Evolutionary conservation across 78 protist genomes (phyloP).

Genomic region (Thecamonas trahens): DNA sequence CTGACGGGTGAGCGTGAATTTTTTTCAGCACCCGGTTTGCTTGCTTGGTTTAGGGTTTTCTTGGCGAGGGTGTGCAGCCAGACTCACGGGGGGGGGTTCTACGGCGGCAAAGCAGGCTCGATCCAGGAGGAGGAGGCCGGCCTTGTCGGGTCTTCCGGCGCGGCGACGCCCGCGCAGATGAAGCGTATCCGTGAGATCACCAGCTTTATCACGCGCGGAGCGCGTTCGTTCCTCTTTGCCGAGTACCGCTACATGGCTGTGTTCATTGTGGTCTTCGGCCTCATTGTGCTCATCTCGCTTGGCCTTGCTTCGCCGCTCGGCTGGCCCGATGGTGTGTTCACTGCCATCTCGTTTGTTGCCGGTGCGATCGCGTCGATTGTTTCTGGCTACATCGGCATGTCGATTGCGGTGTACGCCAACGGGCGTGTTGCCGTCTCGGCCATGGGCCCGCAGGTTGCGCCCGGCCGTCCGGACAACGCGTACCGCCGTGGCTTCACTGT

Average conservation of each 20-base stretch:
- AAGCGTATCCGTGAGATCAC: background rate
- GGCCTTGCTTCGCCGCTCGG: background rate
- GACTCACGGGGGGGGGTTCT: too few relatives aligned
- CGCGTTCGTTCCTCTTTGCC: background rate
- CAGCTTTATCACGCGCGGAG: background rate
- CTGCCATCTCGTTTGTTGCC: constrained; percentile 23
- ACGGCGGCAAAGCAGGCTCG: too few relatives aligned
- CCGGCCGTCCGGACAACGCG: background rate
- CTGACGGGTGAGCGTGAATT: too few relatives aligned
- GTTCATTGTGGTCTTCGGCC: background rate
- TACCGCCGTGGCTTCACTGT: background rate
- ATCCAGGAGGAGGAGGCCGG: too few relatives aligned
- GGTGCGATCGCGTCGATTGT: constrained; percentile 49
- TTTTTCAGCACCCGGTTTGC: too few relatives aligned
- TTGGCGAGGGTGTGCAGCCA: too few relatives aligned
- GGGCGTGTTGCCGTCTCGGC: constrained; percentile 32
- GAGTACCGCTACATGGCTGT: background rate
- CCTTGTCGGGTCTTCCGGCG: too few relatives aligned
- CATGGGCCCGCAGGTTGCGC: background rate
- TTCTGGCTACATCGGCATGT: constrained; percentile 49
- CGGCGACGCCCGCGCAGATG: too few relatives aligned
- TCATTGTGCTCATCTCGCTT: background rate
- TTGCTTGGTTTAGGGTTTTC: too few relatives aligned
- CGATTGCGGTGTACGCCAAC: constrained; percentile 47
- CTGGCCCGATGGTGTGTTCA: background rate